phyloP scores from a whole-genome alignment of 306 rosid genomes.

The Cicer bijugum region DNA sequence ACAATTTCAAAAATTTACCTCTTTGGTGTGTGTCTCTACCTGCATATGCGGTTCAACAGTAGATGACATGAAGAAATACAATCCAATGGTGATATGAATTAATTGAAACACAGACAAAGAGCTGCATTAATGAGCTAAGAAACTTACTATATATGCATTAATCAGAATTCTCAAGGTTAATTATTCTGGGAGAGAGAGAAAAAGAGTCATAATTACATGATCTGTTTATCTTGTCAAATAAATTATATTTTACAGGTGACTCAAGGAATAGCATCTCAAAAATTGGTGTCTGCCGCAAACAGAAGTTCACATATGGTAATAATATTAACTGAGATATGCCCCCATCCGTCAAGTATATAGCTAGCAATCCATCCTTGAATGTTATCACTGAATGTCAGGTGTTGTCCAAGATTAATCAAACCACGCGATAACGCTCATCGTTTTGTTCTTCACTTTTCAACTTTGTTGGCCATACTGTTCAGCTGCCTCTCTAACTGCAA shows the following conservation, averaged over 20 bases:
- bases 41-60: background rate
- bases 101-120: slow-evolving; percentile 21
- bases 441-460: slow-evolving; percentile 51
- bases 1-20: background rate
- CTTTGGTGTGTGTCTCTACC: background rate
- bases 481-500: slow-evolving; percentile 61
- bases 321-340: slow-evolving; percentile 42
- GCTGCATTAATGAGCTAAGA: slow-evolving; percentile 26
- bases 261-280: slow-evolving; percentile 51
- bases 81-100: slow-evolving; percentile 3
- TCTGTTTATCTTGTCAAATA: slow-evolving; percentile 25
- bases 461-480: slow-evolving; percentile 45
- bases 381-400: slow-evolving; percentile 23
- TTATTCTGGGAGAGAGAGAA: background rate
- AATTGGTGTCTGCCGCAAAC: slow-evolving; percentile 46
- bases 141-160: slow-evolving; percentile 30
- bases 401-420: slow-evolving; percentile 36
- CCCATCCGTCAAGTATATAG: slow-evolving; percentile 40
- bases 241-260: slow-evolving; percentile 47
- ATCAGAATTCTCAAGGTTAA: slow-evolving; percentile 37
- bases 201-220: slow-evolving; percentile 46
- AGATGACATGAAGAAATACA: background rate
- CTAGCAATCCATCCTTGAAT: slow-evolving; percentile 28
- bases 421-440: slow-evolving; percentile 28
- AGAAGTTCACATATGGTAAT: slow-evolving; percentile 45